Evolutionary conservation across 768 basidiomycete genomes (phyloP), one percentile per base, ranked within the genome.

Genomic region (Amanita molliuscula): DNA sequence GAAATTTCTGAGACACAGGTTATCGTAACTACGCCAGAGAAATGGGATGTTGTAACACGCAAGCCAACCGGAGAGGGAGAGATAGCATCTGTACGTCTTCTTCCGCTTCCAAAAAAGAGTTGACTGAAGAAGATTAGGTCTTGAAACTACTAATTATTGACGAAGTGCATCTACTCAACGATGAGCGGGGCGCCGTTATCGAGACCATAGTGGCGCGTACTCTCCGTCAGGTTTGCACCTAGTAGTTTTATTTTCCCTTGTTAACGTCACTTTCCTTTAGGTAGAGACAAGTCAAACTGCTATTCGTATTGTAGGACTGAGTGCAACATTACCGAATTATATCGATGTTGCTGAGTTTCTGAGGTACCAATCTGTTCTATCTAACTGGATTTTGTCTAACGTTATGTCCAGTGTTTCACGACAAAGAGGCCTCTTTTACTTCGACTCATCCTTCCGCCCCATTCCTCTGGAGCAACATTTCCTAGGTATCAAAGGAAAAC

Each of bases 1-100:
- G 95, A 98, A 67, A 93, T 99, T 53, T 85, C 87, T 1, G 82
- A 87, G 64, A 98, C 96, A 8, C 95, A 97, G 61, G 84, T 99
- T 40, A 98, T 99, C 52, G 93, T 99, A 6, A 99, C 96, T 2
- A 99, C 96, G 1, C 96, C 96, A 0, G 96, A 99, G 64, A 99
- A 99, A 65, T 99, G 96, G 96, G 96, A 98, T 57, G 96, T 99
- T 0, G 96, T 99, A 2, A 99, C 96, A 7, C 73, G 96, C 54
- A 98, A 96, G 62, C 92, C 95, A 1, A 92, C 88, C 1, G 93
- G 94, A 6, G 96, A 98, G 68, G 95, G 93, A 10, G 94, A 98
- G 62, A 71, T 98, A n/a, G 89, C 89, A 29, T 85, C 90, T 45
- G 94, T 94, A 54, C 50, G 84, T 51, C 11, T 21, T 25, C 13